A percentile compares a stretch with the other conserved stretches of the same genome.
Conservation (phyloP, 176 grass and related monocot genomes). For the Canna indica region DNA sequence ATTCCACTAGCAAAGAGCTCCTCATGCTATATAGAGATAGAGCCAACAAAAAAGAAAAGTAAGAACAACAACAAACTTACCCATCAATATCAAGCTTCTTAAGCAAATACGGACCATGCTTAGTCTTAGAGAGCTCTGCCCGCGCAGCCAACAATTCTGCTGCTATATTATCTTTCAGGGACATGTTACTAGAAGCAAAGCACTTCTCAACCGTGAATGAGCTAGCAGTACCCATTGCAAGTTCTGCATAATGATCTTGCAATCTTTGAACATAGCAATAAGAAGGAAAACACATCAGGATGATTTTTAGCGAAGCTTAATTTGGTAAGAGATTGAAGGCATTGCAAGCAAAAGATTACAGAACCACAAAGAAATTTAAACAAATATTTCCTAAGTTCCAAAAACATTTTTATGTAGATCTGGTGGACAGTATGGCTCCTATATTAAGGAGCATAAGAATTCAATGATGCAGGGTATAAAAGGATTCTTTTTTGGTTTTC, state of each 20-base stretch:
- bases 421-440: no score
- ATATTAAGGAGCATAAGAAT: no score
- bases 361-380: no score
- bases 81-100: conserved; percentile 91
- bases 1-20: not conserved
- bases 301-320: no score
- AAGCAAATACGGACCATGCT: conserved; percentile 75
- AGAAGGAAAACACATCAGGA: not conserved
- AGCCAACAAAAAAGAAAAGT: not conserved
- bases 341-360: no score
- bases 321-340: no score
- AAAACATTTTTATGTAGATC: no score
- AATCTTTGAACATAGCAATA: conserved; percentile 40
- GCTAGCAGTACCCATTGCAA: conserved; percentile 68
- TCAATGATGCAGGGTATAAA: no score
- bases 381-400: no score
- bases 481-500: no score
- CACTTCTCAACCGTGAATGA: conserved; percentile 93
- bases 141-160: conserved; percentile 51
- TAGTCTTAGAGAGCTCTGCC: conserved; percentile 52
- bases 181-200: conserved; percentile 68
- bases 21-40: not conserved
- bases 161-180: conserved; percentile 71
- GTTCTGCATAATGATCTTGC: conserved; percentile 58
- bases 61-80: conserved; percentile 23